Base-by-base conservation (phyloP, 805 yeast genomes). In the Isabelozyma gotoi region DNA sequence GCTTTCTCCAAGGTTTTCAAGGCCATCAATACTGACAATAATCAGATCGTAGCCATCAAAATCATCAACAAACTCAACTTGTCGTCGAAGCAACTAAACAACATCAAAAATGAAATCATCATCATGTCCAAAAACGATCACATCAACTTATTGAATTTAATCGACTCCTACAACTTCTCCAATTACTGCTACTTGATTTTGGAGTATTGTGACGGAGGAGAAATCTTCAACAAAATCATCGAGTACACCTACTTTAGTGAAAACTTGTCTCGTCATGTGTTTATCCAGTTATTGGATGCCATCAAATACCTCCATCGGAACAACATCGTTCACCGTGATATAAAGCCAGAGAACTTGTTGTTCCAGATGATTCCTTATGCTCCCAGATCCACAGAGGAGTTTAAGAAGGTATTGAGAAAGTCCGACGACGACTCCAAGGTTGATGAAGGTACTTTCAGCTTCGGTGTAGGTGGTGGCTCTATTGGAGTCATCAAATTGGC, bases 1-100 rank as follows among this genome's bases (percentile, higher is more conserved):
- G 97, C 97, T 0, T 91, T 92, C 60, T 88, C 96, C 2, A 76
- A 79, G 10, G 98, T 92, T 4, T 88, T 82, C 68, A 82, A 78
- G 57, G 96, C 95, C 0, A 58, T 69, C 12, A 50, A 65, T 3
- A 51, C 51, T 8, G 59, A 71, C 5, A 61, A 66, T 24, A 62
- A 75, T 39, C 63, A 66, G 31, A 45, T 53, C 6, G 83, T 88
- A 12, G 96, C 96, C 10, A 78, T 88, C 55, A 88, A 88, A 56
- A 78, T 87, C 45, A 86, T 89, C 36, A 75, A 79, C 52, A 88
- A 88, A 59, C 63, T 65, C 36, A 73, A 75, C 41, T 68, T 84
- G 73, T 68, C 73, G 40, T 45, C 57, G 18, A 76, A 76, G 38
- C 84, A 80, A 51, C 66, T 78, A 10, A 68, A 76, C 40, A 78